phyloP scores from a whole-genome alignment of 1,284 basidiomycete genomes.

The Rhodofomes roseus region DNA sequence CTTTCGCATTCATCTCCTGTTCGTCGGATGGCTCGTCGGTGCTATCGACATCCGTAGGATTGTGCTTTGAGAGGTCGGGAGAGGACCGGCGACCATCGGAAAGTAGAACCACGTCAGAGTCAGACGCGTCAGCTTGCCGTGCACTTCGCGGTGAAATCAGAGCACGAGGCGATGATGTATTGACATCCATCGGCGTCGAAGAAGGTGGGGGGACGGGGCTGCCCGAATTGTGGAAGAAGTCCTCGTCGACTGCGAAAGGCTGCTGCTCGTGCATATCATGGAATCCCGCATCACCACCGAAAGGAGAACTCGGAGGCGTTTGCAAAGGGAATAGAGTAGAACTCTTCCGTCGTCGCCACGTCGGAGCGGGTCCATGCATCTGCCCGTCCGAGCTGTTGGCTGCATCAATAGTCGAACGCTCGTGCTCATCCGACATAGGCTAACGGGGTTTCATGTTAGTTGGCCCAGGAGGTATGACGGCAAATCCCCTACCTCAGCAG shows the following conservation, averaged over 20 bases:
- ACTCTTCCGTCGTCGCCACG: constrained; percentile 6
- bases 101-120: constrained; percentile 2
- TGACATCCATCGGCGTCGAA: background rate
- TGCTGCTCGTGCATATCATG: background rate
- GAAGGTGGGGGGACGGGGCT: constrained; percentile 1
- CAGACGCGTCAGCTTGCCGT: background rate
- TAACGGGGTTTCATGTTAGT: background rate
- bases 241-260: background rate
- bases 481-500: background rate
- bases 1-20: constrained; percentile 1
- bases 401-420: background rate
- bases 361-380: background rate
- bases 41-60: background rate
- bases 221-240: background rate
- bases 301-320: background rate
- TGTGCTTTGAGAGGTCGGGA: background rate
- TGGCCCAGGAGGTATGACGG: background rate
- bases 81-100: background rate
- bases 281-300: background rate
- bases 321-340: background rate
- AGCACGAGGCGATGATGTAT: background rate
- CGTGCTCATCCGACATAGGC: background rate
- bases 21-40: constrained; percentile 4
- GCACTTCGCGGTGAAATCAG: background rate
- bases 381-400: background rate